Conservation (phyloP, 805 yeast species). For the Candida ponderosae region DNA sequence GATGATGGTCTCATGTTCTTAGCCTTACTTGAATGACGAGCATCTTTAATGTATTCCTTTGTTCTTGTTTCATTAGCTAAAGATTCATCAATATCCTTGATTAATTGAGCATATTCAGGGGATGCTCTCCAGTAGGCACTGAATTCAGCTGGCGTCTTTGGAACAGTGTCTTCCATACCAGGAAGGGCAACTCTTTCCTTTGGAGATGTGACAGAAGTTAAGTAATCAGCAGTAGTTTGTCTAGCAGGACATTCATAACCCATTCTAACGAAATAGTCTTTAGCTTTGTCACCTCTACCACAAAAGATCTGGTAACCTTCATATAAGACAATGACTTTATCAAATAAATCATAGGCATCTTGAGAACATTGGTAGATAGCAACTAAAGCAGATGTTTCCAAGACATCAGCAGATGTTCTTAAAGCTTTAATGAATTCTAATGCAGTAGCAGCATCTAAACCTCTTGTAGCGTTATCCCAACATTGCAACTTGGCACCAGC, state of each 20-base stretch:
- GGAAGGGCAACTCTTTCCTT: conserved; percentile 34
- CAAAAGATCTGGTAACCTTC: conserved; percentile 50
- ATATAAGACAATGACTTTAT: conserved; percentile 44
- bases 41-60: conserved; percentile 21
- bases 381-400: conserved; percentile 46
- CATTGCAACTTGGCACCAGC: conserved; percentile 42
- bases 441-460: conserved; percentile 57
- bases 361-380: conserved; percentile 58
- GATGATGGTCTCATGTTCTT: conserved; percentile 37
- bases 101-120: conserved; percentile 29
- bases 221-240: conserved; percentile 52
- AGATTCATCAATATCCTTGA: conserved; percentile 34
- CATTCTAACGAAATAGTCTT: conserved; percentile 40
- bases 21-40: conserved; percentile 46
- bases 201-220: conserved; percentile 50
- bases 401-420: conserved; percentile 40
- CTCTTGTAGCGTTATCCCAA: conserved; percentile 61
- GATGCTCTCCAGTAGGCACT: conserved; percentile 42
- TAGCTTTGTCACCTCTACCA: conserved; percentile 39
- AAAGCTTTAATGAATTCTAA: conserved; percentile 47
- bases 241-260: conserved; percentile 50
- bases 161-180: conserved; percentile 42
- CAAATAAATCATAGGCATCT: conserved; percentile 45
- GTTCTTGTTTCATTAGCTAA: conserved; percentile 8
- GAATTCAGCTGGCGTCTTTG: conserved; percentile 46